These are phyloP conservation scores for Eucalyptus pauciflora DNA, from an alignment of 345 rosid species.

Conservation along the genomic window DNA sequence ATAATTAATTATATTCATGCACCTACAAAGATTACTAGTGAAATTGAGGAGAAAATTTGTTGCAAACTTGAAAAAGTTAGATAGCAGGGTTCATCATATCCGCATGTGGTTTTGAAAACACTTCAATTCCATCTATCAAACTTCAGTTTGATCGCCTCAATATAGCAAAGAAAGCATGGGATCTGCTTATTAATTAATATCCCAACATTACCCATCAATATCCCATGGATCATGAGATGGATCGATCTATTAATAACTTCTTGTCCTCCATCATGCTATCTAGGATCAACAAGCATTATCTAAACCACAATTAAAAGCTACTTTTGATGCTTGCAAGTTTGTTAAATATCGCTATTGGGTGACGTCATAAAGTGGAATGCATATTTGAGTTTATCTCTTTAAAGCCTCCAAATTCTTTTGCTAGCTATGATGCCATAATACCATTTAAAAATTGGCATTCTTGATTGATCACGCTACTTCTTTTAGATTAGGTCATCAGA, in stretches of 20 bases:
- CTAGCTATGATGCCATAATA: not conserved
- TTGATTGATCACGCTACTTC: not conserved
- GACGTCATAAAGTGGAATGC: not conserved
- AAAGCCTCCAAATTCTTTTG: not conserved
- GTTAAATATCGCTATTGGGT: not conserved
- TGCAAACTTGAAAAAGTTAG: not conserved
- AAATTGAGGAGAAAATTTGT: not conserved
- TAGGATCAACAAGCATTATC: not conserved
- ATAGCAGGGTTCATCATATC: not conserved
- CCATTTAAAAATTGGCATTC: not conserved
- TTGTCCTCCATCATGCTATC: not conserved
- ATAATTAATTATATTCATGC: not conserved
- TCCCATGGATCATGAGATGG: not conserved
- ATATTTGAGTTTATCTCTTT: not conserved
- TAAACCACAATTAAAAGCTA: not conserved
- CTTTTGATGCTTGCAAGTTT: not conserved
- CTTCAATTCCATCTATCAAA: not conserved
- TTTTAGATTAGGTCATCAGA: not conserved
- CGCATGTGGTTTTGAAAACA: not conserved
- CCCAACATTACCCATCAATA: not conserved
- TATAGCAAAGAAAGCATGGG: not conserved
- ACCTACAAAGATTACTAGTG: not conserved
- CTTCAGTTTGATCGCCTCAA: not conserved
- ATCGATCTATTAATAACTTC: not conserved
- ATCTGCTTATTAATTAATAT: not conserved